phyloP scores from a whole-genome alignment of 139 green algal genomes.

The Micromonas commoda region DNA sequence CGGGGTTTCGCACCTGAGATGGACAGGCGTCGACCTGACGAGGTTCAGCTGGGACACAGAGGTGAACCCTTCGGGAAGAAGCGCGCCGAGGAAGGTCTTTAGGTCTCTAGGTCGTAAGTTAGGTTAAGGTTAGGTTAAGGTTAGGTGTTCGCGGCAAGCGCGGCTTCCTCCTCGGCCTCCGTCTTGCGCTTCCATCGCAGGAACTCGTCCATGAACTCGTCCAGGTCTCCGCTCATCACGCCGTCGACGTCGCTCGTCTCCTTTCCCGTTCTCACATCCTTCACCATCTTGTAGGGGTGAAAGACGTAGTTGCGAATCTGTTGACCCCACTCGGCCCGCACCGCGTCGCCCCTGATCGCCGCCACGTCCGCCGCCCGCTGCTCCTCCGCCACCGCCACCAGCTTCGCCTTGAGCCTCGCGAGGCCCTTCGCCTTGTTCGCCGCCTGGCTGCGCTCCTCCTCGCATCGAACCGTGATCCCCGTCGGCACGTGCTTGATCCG shows the following conservation, averaged over 20 bases:
- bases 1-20: too few relatives aligned
- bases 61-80: too few relatives aligned
- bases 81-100: too few relatives aligned
- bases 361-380: conserved; percentile 61
- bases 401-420: conserved; percentile 44
- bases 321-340: conserved; percentile 92
- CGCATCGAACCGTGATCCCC: conserved; percentile 76
- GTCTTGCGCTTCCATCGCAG: too few relatives aligned
- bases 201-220: conserved; percentile 34
- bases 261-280: conserved; percentile 34
- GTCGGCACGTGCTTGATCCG: conserved; percentile 82
- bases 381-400: conserved; percentile 80
- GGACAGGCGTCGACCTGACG: too few relatives aligned
- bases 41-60: too few relatives aligned
- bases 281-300: conserved; percentile 81
- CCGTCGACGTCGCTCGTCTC: conserved; percentile 24
- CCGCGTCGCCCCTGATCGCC: conserved; percentile 82
- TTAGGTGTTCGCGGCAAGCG: too few relatives aligned
- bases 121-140: too few relatives aligned
- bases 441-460: conserved; percentile 65
- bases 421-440: conserved; percentile 51
- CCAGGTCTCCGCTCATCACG: conserved; percentile 32
- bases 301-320: conserved; percentile 97
- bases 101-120: too few relatives aligned
- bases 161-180: too few relatives aligned